Conservation (phyloP, 2,329 filamentous ascomycete genomes). For the Lecanicillium sp. region DNA sequence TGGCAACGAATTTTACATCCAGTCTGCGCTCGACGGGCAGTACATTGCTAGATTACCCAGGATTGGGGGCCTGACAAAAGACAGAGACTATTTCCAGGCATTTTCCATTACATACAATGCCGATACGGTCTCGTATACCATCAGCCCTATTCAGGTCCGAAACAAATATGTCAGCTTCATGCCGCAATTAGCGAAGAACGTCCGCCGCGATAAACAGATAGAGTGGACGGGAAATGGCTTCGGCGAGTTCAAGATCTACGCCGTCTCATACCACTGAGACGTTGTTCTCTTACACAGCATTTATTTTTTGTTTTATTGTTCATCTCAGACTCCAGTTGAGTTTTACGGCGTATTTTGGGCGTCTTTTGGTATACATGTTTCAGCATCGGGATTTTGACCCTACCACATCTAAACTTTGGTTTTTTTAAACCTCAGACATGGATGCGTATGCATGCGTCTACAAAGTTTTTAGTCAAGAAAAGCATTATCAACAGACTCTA, state of each 20-base stretch:
- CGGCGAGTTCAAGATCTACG: not conserved
- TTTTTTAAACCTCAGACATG: too few species aligned
- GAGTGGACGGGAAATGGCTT: too few species aligned
- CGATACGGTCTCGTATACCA: conserved; percentile 1
- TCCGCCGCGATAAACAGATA: not conserved
- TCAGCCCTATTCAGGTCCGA: not conserved
- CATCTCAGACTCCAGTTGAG: not conserved
- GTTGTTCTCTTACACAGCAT: not conserved
- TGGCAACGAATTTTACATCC: conserved; percentile 14
- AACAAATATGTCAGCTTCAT: not conserved
- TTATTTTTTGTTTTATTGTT: not conserved
- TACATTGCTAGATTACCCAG: conserved; percentile 9
- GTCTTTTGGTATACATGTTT: too few species aligned
- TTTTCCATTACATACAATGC: conserved; percentile 5
- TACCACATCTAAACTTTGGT: too few species aligned
- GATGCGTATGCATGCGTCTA: too few species aligned
- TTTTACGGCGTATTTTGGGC: too few species aligned
- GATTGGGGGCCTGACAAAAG: conserved; percentile 7
- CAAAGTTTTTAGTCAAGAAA: too few species aligned
- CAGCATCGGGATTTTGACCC: too few species aligned
- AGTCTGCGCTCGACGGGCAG: conserved; percentile 18
- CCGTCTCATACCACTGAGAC: too few species aligned
- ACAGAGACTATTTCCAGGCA: not conserved
- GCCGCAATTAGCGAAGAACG: not conserved
- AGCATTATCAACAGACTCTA: too few species aligned